Evolutionary conservation across 2,329 filamentous ascomycete genomes (phyloP).

Genomic region (Aspergillus niger): DNA sequence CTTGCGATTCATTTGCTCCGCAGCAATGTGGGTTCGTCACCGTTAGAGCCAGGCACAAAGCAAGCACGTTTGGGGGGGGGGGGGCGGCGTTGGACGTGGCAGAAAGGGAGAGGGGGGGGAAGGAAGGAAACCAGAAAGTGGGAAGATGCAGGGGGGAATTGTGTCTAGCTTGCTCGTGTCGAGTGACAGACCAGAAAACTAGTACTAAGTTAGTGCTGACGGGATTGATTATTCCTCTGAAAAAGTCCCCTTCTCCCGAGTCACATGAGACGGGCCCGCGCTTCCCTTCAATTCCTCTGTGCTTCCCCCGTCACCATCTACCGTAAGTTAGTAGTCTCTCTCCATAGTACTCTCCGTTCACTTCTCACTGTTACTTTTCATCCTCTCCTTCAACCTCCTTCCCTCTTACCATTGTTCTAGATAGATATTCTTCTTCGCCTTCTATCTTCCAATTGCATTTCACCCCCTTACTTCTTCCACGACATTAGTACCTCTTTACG

Average conservation of each 20-base stretch:
- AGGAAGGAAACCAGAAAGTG: background rate
- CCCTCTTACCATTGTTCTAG: background rate
- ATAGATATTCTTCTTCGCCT: no score
- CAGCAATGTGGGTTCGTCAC: background rate
- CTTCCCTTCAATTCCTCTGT: background rate
- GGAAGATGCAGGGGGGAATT: background rate
- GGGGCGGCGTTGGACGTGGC: background rate
- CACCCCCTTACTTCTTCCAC: no score
- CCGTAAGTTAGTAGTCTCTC: no score
- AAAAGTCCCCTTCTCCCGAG: background rate
- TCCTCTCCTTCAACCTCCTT: background rate
- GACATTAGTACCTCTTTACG: no score
- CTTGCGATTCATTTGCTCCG: slow-evolving; percentile 8
- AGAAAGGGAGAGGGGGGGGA: background rate
- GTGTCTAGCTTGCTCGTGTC: no score
- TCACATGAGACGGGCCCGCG: background rate
- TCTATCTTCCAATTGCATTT: no score
- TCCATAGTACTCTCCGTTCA: no score
- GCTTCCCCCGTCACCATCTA: background rate
- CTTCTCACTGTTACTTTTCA: background rate
- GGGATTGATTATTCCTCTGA: background rate
- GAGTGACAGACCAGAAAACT: background rate
- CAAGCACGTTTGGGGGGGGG: no score
- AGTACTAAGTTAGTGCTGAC: background rate
- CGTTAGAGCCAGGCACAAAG: no score